phyloP scores from a whole-genome alignment of 345 rosid species.

The Orychophragmus violaceus region DNA sequence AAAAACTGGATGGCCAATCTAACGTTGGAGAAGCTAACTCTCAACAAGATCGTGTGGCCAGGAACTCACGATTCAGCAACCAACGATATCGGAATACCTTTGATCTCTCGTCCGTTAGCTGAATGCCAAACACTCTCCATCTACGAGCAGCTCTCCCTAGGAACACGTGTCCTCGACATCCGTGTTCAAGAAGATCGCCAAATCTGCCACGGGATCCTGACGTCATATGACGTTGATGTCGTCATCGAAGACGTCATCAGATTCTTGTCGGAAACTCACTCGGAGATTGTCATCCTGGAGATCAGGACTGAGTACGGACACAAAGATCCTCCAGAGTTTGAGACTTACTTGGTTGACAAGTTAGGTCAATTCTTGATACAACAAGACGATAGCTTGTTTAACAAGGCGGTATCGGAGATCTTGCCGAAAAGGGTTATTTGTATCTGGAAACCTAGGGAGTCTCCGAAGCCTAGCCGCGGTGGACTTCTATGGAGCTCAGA shows the following conservation, averaged over 20 bases:
- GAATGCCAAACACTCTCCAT: conserved; percentile 72
- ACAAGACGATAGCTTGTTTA: conserved; percentile 55
- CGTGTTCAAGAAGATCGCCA: conserved; percentile 56
- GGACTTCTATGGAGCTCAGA: conserved; percentile 56
- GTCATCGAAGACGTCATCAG: conserved; percentile 55
- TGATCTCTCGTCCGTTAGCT: conserved; percentile 57
- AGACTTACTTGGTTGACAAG: conserved; percentile 50
- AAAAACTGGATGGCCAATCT: conserved; percentile 85
- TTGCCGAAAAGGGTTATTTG: conserved; percentile 69
- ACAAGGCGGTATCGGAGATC: conserved; percentile 47
- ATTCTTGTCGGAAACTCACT: conserved; percentile 58
- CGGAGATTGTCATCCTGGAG: conserved; percentile 66
- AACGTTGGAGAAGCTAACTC: conserved; percentile 41
- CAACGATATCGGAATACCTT: conserved; percentile 55
- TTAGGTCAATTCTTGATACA: conserved; percentile 55
- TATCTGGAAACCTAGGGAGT: conserved; percentile 71
- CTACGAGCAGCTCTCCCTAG: conserved; percentile 54
- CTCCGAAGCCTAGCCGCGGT: conserved; percentile 49
- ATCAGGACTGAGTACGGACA: conserved; percentile 75
- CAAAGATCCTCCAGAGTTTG: conserved; percentile 62
- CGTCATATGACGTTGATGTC: conserved; percentile 43
- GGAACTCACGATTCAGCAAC: conserved; percentile 91
- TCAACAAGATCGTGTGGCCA: conserved; percentile 77
- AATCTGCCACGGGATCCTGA: conserved; percentile 66
- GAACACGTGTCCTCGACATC: conserved; percentile 59